These are phyloP conservation scores for Cyclotella cryptica DNA, from an alignment of 108 stramenopile genomes.

Conservation along the genomic window DNA sequence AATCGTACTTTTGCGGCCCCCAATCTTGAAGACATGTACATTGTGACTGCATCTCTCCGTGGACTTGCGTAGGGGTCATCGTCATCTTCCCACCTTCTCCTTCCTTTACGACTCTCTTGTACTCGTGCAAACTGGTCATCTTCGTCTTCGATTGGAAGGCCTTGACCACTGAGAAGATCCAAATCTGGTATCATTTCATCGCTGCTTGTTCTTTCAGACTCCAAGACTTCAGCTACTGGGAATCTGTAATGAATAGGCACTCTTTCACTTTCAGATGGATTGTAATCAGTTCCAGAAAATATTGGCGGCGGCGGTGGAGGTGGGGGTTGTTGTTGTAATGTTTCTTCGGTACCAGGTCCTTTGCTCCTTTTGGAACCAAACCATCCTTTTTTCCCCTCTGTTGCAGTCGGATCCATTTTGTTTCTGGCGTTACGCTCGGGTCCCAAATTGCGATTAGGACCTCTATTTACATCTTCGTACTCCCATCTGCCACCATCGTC, in stretches of 20 bases:
- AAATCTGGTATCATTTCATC: slow-evolving; percentile 5
- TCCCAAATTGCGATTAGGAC: slow-evolving; percentile 3
- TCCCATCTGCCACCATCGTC: neutral
- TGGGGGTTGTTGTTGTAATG: slow-evolving; percentile 6
- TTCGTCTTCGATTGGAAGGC: slow-evolving; percentile 25
- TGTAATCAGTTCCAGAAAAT: slow-evolving; percentile 12
- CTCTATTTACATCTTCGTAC: slow-evolving; percentile 5
- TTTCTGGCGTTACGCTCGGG: slow-evolving; percentile 9
- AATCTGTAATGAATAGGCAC: slow-evolving; percentile 54
- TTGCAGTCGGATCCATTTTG: neutral
- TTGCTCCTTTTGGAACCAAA: slow-evolving; percentile 21
- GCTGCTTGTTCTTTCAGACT: slow-evolving; percentile 23
- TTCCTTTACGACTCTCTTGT: slow-evolving; percentile 17
- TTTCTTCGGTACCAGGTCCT: neutral
- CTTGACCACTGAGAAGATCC: slow-evolving; percentile 16
- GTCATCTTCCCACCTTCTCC: slow-evolving; percentile 41
- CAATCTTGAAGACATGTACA: slow-evolving; percentile 64
- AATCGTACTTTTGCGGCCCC: slow-evolving; percentile 62
- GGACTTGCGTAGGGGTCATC: slow-evolving; percentile 56
- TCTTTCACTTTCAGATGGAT: slow-evolving; percentile 51
- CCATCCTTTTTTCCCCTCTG: slow-evolving; percentile 21
- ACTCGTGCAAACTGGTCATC: slow-evolving; percentile 22
- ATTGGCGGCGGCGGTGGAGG: slow-evolving; percentile 40
- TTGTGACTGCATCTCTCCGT: slow-evolving; percentile 72
- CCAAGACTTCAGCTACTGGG: slow-evolving; percentile 47